Percentiles rank a stretch among this genome's conserved stretches.
Evolutionary conservation across 2,329 filamentous ascomycete genomes (phyloP).

Genomic region (Penicillium freii): DNA sequence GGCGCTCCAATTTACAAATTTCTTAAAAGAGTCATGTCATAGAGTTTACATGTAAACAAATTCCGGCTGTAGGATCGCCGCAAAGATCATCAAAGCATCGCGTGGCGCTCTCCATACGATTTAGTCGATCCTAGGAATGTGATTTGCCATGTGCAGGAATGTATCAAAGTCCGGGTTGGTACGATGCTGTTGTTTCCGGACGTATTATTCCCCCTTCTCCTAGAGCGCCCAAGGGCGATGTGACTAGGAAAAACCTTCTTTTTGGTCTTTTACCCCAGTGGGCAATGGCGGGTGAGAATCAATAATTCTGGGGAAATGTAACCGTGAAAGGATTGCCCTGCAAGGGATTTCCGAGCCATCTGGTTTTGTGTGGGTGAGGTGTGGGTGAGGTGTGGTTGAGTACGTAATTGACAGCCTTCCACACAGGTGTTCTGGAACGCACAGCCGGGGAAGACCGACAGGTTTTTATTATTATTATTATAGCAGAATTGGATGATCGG

Average conservation of each 20-base stretch:
- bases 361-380: background rate
- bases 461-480: too few relatives aligned
- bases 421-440: conserved; percentile 17
- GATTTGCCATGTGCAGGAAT: conserved; percentile 16
- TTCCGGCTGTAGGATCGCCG: background rate
- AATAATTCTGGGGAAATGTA: background rate
- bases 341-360: conserved; percentile 2
- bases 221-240: conserved; percentile 1
- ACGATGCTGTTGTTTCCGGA: conserved; percentile 18
- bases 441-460: background rate
- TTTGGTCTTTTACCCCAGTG: conserved; percentile 9
- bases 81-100: conserved; percentile 15
- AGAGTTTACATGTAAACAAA: background rate
- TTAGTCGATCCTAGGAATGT: conserved; percentile 13
- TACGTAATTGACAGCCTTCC: conserved; percentile 10
- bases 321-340: background rate
- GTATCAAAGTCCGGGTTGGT: conserved; percentile 5
- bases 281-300: background rate
- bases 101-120: conserved; percentile 21
- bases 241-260: conserved; percentile 17
- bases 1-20: conserved; percentile 1
- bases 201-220: conserved; percentile 7
- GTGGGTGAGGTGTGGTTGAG: background rate
- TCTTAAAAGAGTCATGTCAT: background rate
- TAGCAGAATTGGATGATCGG: background rate